phyloP scores from a whole-genome alignment of 2,329 filamentous ascomycete species.

The Microsporum canis region DNA sequence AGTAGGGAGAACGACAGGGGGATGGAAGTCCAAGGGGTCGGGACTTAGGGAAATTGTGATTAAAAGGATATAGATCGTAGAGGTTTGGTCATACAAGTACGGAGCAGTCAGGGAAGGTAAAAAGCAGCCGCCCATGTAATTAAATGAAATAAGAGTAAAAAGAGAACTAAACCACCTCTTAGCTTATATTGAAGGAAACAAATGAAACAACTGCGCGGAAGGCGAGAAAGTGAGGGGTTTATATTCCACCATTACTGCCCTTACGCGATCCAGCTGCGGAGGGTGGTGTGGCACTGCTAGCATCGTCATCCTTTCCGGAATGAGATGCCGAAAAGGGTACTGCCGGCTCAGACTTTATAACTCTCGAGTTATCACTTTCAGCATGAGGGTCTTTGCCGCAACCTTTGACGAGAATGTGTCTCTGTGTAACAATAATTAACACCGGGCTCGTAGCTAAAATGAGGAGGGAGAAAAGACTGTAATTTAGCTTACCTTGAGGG shows the following conservation, averaged over 20 bases:
- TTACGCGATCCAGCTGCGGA: conserved; percentile 3
- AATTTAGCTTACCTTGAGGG: conserved; percentile 66
- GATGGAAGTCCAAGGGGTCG: background rate
- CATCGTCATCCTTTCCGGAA: background rate
- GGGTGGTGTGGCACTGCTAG: background rate
- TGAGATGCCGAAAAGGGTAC: background rate
- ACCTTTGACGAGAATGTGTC: conserved; percentile 54
- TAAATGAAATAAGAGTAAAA: background rate
- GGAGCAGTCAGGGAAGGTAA: background rate
- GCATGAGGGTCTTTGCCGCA: conserved; percentile 37
- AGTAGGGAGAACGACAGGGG: background rate
- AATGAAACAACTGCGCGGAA: background rate
- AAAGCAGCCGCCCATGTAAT: conserved; percentile 4
- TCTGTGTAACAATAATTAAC: conserved; percentile 28
- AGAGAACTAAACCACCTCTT: background rate
- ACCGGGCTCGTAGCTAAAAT: background rate
- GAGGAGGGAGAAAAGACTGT: conserved; percentile 1
- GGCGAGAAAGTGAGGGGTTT: background rate
- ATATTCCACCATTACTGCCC: conserved; percentile 6
- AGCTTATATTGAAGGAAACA: background rate
- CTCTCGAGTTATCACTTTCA: background rate
- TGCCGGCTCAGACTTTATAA: background rate
- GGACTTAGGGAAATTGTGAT: background rate
- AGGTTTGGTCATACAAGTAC: conserved; percentile 4
- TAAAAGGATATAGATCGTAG: conserved; percentile 2